Evolutionary conservation across 106 monocot genomes (phyloP), one percentile per base, ranked within the genome.

Genomic region (Dendrobium huoshanense): DNA sequence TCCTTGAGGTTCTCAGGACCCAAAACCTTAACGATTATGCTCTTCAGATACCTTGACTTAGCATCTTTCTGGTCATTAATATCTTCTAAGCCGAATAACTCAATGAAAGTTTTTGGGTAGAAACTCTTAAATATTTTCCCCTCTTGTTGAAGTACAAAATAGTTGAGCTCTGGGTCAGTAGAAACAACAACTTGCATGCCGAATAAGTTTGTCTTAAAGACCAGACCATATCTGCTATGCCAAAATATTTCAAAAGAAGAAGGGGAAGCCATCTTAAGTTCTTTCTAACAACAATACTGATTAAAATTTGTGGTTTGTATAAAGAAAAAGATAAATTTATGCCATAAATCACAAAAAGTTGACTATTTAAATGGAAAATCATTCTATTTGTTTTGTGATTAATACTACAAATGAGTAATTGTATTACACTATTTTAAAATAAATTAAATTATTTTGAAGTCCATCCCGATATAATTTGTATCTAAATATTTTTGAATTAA

Each of bases 11-110:
- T 86, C 54, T 83, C 81, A 3, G 86, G 75, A 27, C 88, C 88
- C 19, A 84, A 86, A 49, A 89, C 83, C 64, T 81, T 81, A 27
- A 86, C 79, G 44, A 89, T 78, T 59, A 89, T 55, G 47, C 40
- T 84, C 79, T 89, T 89, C 24, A 89, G 84, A 43, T 89, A 89
- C 75, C 86, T 89, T 67, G 83, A 89, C 83, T 83, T 81, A 81
- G 86, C 79, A 5, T 86, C 88, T 79, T 89, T 83, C 75, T 84
- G 43, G 0, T 83, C 83, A 6, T 86, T 86, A 20, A 83, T 86
- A 75, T 89, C 86, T 11, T 86, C 67, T 19, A 77, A 81, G 5
- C 89, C 84, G n/a, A 89, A 89, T n/a, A 89, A 81, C 86, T 89
- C 84, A 3, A 84, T 86, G 80, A 89, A 89, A 6, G 81, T 84